Base-by-base conservation (phyloP, 345 rosid species). In the Trapa incisa region DNA sequence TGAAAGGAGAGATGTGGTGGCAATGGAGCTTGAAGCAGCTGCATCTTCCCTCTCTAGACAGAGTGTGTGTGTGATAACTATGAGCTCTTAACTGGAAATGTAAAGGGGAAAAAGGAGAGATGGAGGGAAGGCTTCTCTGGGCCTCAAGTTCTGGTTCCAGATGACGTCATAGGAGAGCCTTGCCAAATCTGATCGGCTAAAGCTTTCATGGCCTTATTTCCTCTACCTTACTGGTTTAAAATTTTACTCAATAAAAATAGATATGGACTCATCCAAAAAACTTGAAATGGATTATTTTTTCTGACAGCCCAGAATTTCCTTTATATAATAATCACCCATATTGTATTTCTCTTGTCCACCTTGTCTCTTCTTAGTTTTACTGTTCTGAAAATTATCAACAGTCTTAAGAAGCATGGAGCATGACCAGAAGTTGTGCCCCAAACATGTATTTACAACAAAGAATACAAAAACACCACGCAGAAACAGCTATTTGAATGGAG, bases 61-160 rank as follows among this genome's bases (percentile, higher is more conserved):
- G 35, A 38, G 29, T 37, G 66, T 37, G 22, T 35, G 65, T 36
- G 65, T 9, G 60, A 54, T 9, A 54, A 22, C 60, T 54, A 14
- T 58, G 16, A 58, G 63, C 37, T 32, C 32, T 42, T 6, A 43
- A 42, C 35, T 0, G 3, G 43, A 15, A 13, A 52, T 15, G 61
- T 33, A 47, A 52, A 47, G 42, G 13, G 29, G 29, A 22, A 22
- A 39, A 48, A 45, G 50, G 61, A 14, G 47, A 38, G 60, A 22
- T 47, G 11, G n/a, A 39, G 36, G 43, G 67, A 65, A 8, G 37
- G 37, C 15, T 33, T 43, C 67, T 58, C 38, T 58, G 67, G 56
- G 47, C 70, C 70, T 53, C 70, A 67, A 37, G 70, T 67, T 67
- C 54, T 41, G 61, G 36, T 53, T 53, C 36, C 62, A 52, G 8